Evolutionary conservation across 2,329 filamentous ascomycete species (phyloP).

Genomic region (Colletotrichum sp.): DNA sequence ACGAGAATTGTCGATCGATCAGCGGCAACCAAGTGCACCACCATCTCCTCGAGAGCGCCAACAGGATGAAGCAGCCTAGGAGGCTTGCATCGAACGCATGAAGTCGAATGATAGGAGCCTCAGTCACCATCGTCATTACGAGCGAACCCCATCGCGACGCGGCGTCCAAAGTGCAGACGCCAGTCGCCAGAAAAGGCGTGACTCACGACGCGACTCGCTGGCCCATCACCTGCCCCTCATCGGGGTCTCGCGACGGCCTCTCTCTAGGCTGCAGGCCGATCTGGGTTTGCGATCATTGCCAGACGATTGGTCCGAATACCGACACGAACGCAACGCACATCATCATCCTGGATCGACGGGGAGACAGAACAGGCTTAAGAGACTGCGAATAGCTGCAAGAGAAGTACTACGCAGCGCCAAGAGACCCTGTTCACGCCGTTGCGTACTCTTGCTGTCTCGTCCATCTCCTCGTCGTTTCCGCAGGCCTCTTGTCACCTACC

Average conservation of each 20-base stretch:
- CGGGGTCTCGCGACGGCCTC: not conserved
- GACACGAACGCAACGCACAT: slow-evolving; percentile 1
- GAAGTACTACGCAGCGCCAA: slow-evolving; percentile 20
- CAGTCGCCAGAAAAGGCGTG: not conserved
- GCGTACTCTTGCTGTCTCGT: not conserved
- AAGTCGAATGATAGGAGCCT: not conserved
- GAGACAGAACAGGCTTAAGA: not conserved
- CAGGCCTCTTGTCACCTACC: not conserved
- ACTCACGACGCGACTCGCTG: slow-evolving; percentile 11
- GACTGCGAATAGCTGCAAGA: slow-evolving; percentile 2
- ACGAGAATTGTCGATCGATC: not conserved
- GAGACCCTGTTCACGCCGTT: not conserved
- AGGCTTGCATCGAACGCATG: slow-evolving; percentile 4
- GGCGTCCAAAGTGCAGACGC: not conserved
- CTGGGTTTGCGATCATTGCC: not conserved
- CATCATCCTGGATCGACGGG: slow-evolving; percentile 5
- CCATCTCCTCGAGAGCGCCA: not conserved
- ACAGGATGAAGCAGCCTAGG: not conserved
- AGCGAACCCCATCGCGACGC: not conserved
- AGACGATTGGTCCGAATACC: not conserved
- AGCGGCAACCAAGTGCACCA: not conserved
- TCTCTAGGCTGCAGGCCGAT: slow-evolving; percentile 5
- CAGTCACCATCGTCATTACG: not conserved
- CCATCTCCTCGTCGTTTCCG: not conserved
- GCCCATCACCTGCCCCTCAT: slow-evolving; percentile 4